phyloP scores from a whole-genome alignment of 2,329 filamentous ascomycete species.

The Aspergillus sergii region DNA sequence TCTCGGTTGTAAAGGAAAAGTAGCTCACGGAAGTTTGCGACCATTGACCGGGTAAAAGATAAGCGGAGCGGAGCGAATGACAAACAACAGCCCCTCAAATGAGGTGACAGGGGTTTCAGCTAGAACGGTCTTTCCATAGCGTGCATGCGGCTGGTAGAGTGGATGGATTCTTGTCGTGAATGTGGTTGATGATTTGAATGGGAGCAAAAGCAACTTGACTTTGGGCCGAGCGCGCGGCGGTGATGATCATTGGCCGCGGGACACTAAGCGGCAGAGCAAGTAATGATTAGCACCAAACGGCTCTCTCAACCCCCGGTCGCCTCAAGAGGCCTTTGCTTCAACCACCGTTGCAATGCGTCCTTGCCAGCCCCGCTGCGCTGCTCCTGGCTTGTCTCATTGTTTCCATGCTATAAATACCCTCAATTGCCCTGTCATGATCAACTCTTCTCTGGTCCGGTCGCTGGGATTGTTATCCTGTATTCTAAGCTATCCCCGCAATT shows the following conservation, averaged over 20 bases:
- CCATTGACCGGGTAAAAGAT: conserved; percentile 18
- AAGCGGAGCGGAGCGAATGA: conserved; percentile 1
- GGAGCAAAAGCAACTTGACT: neutral
- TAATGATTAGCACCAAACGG: conserved; percentile 10
- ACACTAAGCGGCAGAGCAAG: conserved; percentile 1
- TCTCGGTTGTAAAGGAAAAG: conserved; percentile 11
- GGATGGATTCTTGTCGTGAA: neutral
- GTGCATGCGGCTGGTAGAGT: conserved; percentile 6
- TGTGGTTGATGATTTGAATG: neutral
- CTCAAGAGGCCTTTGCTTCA: conserved; percentile 23
- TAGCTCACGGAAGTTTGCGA: conserved; percentile 19
- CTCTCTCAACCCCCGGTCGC: conserved; percentile 10
- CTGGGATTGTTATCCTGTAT: conserved; percentile 13
- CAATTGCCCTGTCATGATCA: conserved; percentile 18
- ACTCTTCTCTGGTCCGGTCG: neutral
- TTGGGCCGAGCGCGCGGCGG: conserved; percentile 10
- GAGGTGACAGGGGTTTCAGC: neutral
- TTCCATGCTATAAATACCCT: conserved; percentile 12
- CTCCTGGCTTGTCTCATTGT: conserved; percentile 8
- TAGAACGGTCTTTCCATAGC: conserved; percentile 10
- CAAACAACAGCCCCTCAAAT: neutral
- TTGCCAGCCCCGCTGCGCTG: conserved; percentile 23
- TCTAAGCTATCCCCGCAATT: conserved; percentile 21
- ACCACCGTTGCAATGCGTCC: conserved; percentile 13
- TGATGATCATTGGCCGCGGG: conserved; percentile 5